Percentiles rank a stretch among this genome's conserved stretches.
Conservation (phyloP, 257 asterid genomes). For the Fraxinus excelsior region DNA sequence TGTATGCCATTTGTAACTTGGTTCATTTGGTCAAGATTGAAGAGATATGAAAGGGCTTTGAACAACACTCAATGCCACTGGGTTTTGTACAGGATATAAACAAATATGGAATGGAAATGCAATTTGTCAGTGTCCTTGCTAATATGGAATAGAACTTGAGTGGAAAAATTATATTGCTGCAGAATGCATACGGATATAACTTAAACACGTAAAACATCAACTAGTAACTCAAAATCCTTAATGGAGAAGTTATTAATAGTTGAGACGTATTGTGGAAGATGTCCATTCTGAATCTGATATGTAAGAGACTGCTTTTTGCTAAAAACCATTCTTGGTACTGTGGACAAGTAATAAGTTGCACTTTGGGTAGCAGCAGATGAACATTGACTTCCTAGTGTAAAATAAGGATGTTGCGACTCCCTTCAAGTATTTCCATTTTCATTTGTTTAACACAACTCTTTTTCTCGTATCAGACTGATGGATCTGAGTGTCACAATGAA, state of each 20-base stretch:
- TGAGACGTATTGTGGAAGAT: neutral
- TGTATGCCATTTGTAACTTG: neutral
- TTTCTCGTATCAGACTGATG: neutral
- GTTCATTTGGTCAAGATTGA: neutral
- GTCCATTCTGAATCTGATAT: neutral
- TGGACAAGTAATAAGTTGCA: neutral
- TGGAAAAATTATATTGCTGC: neutral
- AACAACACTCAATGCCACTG: neutral
- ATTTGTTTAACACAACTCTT: neutral
- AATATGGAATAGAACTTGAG: neutral
- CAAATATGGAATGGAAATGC: neutral
- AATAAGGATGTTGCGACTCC: neutral
- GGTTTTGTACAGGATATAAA: neutral
- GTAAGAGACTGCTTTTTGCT: neutral
- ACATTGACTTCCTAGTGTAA: neutral
- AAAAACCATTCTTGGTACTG: neutral
- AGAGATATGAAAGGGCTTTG: neutral
- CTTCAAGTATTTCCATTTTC: neutral
- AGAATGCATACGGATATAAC: neutral
- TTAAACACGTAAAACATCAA: neutral
- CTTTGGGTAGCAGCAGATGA: neutral
- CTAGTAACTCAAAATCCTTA: neutral
- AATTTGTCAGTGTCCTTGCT: neutral
- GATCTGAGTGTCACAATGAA: neutral
- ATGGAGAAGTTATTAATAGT: neutral